Conservation (phyloP, 805 yeast genomes). For the Candida andamanensis region DNA sequence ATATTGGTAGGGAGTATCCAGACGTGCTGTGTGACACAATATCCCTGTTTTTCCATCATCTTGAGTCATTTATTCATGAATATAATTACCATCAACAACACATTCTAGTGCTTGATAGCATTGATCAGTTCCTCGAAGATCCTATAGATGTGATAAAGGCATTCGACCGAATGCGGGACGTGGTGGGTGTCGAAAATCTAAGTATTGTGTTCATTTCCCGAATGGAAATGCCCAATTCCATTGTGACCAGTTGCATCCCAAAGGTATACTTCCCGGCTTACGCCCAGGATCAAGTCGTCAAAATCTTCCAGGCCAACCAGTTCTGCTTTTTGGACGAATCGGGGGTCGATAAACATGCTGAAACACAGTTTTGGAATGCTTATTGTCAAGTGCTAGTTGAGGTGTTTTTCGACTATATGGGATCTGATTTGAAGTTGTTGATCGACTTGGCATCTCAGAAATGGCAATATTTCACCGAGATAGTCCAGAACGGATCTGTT, state of each 20-base stretch:
- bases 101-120: conserved; percentile 42
- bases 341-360: conserved; percentile 11
- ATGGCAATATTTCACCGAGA: conserved; percentile 31
- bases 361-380: conserved; percentile 33
- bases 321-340: conserved; percentile 19
- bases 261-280: conserved; percentile 37
- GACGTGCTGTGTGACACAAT: too few relatives aligned
- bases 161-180: conserved; percentile 41
- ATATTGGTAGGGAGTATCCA: too few relatives aligned
- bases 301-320: conserved; percentile 30
- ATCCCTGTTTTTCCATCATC: too few relatives aligned
- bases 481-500: conserved; percentile 18
- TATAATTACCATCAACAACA: too few relatives aligned
- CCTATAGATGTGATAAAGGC: conserved; percentile 36
- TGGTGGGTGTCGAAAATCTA: conserved; percentile 26
- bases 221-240: conserved; percentile 32
- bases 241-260: conserved; percentile 38
- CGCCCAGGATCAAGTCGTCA: conserved; percentile 27
- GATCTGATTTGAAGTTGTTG: conserved; percentile 36
- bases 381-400: conserved; percentile 43
- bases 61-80: too few relatives aligned
- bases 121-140: conserved; percentile 44
- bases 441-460: conserved; percentile 23
- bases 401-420: conserved; percentile 41
- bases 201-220: conserved; percentile 37